Evolutionary conservation across 2,329 filamentous ascomycete species (phyloP), one percentile per base, ranked within the genome.

Genomic region (Diaporthe citri): DNA sequence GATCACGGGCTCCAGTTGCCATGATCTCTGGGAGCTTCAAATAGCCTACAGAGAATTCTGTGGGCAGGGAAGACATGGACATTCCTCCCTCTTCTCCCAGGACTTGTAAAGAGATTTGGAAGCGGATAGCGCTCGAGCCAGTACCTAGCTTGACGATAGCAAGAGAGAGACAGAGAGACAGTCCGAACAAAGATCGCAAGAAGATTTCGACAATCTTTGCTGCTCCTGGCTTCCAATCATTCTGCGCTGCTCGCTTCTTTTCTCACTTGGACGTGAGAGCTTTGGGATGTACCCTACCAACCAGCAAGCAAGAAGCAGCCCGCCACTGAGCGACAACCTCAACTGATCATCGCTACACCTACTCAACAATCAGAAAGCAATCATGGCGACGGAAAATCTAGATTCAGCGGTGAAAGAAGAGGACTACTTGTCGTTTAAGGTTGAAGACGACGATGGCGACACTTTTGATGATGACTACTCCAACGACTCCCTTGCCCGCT

Each of bases 61-160:
- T 72, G 73, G 73, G 55, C 51, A 59, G 57, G 48, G 69, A 56
- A 74, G 75, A 60, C 67, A 41, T 64, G 70, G 48, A 43, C 56
- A 56, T 57, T 74, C 62, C 48, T 72, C 51, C 77, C 78, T 84
- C 80, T 79, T 80, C 84, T 82, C 74, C 70, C 72, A 67, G 82
- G 77, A 82, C 86, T 84, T 85, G 86, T 87, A 86, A 84, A 85
- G 86, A 81, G 79, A 82, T 83, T 82, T 84, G 83, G 85, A 84
- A 86, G 87, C 86, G 85, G 85, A 85, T 88, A 88, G 87, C 86
- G 86, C 87, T 86, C 84, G 82, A 86, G 85, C 84, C 85, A 90
- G 88, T 89, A 90, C 88, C 89, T 93, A 93, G 91, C 90, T 91
- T 90, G 88, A 91, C 88, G 90, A 90, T 93, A 93, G 92, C 91